Base-by-base conservation (phyloP, 805 yeast species). In the Komagataella kurtzmanii region DNA sequence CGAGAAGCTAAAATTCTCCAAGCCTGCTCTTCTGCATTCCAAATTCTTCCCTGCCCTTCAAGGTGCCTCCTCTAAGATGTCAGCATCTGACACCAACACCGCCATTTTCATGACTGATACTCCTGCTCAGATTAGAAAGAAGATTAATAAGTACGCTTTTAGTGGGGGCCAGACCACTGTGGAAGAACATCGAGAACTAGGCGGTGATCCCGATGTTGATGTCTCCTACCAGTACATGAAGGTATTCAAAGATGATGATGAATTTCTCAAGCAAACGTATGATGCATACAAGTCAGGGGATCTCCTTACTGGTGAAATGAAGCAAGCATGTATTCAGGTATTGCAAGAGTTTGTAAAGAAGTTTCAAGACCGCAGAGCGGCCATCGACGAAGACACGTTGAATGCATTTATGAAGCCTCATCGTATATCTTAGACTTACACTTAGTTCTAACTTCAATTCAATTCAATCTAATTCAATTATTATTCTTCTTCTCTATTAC, bases 21-120 rank as follows among this genome's bases (percentile, higher is more conserved):
- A 93, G 70, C 98, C 98, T 17, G 81, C 97, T 7, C 77, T 93
- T 64, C 74, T 93, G 56, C 98, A 93, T 69, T 83, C 99, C 51
- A 85, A 87, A 68, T 93, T 93, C 69, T 93, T 93, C 85, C 99
- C 99, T 47, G 98, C 99, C 51, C 72, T 91, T 59, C 98, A 93
- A 74, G 99, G 99, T 51, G 83, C 98, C 3, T 77, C 89, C 14
- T 86, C 97, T 45, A 93, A 93, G 72, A 93, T 93, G 99, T 85
- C 95, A 55, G 98, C 99, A 3, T 83, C 93, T 10, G 93, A 86
- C 66, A 88, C 86, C 55, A 83, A 87, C 52, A 79, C 91, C 45
- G 93, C 99, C 6, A 89, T 93, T 58, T 93, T 84, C 72, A 85
- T 93, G 93, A 90, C 89, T 53, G 99, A 93, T 67, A 87, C 97